Evolutionary conservation across 805 yeast species (phyloP).

Genomic region (Kazachstania kunashirensis): DNA sequence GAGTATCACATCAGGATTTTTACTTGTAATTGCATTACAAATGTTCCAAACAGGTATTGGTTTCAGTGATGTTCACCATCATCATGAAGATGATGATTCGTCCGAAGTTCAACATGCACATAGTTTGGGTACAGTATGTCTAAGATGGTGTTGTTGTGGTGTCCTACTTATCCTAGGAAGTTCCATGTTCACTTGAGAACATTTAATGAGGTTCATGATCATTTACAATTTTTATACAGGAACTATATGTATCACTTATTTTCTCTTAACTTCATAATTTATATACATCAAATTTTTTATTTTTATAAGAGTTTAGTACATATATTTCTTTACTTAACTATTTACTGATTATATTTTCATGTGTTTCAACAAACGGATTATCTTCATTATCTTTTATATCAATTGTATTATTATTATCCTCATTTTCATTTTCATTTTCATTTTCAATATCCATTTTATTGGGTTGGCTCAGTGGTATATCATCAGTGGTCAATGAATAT

Average conservation of each 20-base stretch:
- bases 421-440: neutral
- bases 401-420: neutral
- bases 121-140: conserved; percentile 27
- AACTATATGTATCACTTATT: no score
- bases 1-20: conserved; percentile 73
- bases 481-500: neutral
- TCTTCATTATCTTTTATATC: neutral
- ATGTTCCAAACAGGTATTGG: conserved; percentile 78
- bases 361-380: conserved; percentile 1
- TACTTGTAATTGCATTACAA: conserved; percentile 70
- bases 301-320: no score
- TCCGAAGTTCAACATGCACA: conserved; percentile 21
- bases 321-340: no score
- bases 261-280: neutral
- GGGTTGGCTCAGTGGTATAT: neutral
- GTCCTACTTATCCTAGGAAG: conserved; percentile 24
- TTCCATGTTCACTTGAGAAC: conserved; percentile 11
- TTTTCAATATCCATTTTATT: neutral
- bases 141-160: conserved; percentile 30
- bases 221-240: no score
- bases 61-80: conserved; percentile 61
- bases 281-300: no score
- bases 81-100: conserved; percentile 23
- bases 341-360: neutral
- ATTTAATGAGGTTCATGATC: no score